These are phyloP conservation scores for Phellopilus nigrolimitatus DNA, from an alignment of 1,284 basidiomycete genomes.

Conservation along the genomic window DNA sequence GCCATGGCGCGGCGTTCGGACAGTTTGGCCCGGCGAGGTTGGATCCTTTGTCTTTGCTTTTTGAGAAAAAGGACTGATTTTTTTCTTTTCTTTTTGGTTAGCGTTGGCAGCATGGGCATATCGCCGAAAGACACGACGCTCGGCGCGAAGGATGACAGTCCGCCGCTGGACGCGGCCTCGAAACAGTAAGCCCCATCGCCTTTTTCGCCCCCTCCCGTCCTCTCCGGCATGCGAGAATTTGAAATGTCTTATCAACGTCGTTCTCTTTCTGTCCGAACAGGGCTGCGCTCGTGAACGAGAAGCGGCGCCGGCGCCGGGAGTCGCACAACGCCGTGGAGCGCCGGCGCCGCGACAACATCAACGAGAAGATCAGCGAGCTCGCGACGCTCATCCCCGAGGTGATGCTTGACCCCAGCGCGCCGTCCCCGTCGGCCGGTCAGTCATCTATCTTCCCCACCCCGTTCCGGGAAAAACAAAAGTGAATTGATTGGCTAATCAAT, in stretches of 20 bases:
- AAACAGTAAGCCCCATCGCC: conserved; percentile 36
- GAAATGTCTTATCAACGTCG: background rate
- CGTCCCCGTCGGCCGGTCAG: conserved; percentile 22
- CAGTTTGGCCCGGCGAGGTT: conserved; percentile 18
- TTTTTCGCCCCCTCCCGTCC: conserved; percentile 4
- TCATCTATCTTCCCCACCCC: background rate
- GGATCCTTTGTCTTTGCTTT: background rate
- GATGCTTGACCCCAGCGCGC: conserved; percentile 59
- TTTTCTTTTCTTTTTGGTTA: conserved; percentile 16
- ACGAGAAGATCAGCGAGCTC: conserved; percentile 88
- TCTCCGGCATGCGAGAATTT: background rate
- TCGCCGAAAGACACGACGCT: conserved; percentile 31
- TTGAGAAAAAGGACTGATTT: background rate
- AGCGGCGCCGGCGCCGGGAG: conserved; percentile 72
- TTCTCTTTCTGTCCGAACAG: conserved; percentile 21
- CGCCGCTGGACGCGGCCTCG: conserved; percentile 32
- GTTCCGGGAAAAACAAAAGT: too few relatives aligned
- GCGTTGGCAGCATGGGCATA: conserved; percentile 27
- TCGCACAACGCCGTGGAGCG: conserved; percentile 91
- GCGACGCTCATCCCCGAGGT: conserved; percentile 85
- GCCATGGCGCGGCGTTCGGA: conserved; percentile 10
- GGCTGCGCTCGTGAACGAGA: conserved; percentile 61
- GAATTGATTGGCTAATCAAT: too few relatives aligned
- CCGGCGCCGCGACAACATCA: conserved; percentile 84
- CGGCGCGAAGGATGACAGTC: conserved; percentile 26